Percentiles rank a stretch among this genome's conserved stretches.
These are phyloP conservation scores for Teratosphaeria nubilosa DNA, from an alignment of 2,329 filamentous ascomycete genomes.

Conservation along the genomic window DNA sequence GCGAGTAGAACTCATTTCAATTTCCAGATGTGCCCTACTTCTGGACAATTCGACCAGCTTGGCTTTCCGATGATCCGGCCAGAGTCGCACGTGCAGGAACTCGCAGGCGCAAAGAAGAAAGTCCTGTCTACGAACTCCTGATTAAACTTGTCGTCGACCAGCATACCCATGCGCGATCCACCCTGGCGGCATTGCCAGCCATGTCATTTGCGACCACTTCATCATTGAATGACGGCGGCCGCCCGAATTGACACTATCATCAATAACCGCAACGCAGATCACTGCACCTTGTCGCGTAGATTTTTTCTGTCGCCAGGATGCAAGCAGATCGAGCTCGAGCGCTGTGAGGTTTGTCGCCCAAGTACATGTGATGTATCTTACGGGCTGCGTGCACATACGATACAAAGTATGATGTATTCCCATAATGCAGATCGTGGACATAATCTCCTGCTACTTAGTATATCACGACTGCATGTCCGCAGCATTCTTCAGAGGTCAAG, in stretches of 20 bases:
- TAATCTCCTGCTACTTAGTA: not conserved
- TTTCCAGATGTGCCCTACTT: too few relatives aligned
- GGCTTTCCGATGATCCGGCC: not conserved
- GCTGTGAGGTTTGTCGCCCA: not conserved
- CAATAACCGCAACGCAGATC: not conserved
- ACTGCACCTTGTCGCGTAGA: not conserved
- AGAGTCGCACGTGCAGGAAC: not conserved
- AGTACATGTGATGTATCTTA: not conserved
- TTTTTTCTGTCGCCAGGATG: not conserved
- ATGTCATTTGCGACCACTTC: not conserved
- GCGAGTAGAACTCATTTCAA: too few relatives aligned
- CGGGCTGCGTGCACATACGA: not conserved
- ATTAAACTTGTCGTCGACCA: not conserved
- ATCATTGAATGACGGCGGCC: too few relatives aligned
- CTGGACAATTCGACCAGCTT: not conserved
- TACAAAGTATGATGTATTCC: not conserved
- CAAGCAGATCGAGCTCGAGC: not conserved
- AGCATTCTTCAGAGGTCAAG: not conserved
- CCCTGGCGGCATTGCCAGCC: not conserved
- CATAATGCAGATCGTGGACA: not conserved
- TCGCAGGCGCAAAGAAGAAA: not conserved
- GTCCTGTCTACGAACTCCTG: not conserved
- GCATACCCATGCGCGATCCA: not conserved
- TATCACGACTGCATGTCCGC: not conserved
- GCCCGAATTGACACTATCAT: too few relatives aligned